These are phyloP conservation scores for Neurospora sp. DNA, from an alignment of 495 filamentous ascomycete species.

Conservation along the genomic window DNA sequence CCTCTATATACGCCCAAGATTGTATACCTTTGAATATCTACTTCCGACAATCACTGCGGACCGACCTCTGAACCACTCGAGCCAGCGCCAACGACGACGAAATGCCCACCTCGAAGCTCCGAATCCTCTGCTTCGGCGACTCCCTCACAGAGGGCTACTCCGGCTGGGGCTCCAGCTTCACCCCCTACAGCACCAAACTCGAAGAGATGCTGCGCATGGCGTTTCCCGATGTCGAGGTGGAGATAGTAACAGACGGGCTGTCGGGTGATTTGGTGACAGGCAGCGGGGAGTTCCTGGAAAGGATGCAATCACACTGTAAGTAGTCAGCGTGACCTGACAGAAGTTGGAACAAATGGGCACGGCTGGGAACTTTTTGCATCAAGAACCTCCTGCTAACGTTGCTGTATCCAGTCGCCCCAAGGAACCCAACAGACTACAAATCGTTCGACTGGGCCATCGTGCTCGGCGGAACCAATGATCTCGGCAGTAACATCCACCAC, in stretches of 20 bases:
- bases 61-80: background rate
- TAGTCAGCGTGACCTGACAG: background rate
- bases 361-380: background rate
- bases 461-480: conserved; percentile 52
- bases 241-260: conserved; percentile 32
- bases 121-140: conserved; percentile 56
- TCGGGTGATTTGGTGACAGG: conserved; percentile 41
- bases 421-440: conserved; percentile 3
- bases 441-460: conserved; percentile 38
- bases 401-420: background rate
- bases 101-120: conserved; percentile 22
- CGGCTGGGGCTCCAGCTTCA: conserved; percentile 29
- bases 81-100: background rate
- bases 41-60: background rate
- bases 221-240: conserved; percentile 25
- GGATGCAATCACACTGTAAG: conserved; percentile 38
- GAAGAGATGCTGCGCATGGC: conserved; percentile 30
- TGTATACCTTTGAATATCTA: background rate
- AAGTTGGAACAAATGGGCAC: background rate
- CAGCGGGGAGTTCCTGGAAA: conserved; percentile 28
- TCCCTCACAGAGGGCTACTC: conserved; percentile 51
- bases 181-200: conserved; percentile 41
- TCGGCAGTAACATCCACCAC: conserved; percentile 25
- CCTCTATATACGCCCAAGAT: background rate
- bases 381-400: background rate